phyloP scores from a whole-genome alignment of 2,329 filamentous ascomycete species.

The Fusarium hostae region DNA sequence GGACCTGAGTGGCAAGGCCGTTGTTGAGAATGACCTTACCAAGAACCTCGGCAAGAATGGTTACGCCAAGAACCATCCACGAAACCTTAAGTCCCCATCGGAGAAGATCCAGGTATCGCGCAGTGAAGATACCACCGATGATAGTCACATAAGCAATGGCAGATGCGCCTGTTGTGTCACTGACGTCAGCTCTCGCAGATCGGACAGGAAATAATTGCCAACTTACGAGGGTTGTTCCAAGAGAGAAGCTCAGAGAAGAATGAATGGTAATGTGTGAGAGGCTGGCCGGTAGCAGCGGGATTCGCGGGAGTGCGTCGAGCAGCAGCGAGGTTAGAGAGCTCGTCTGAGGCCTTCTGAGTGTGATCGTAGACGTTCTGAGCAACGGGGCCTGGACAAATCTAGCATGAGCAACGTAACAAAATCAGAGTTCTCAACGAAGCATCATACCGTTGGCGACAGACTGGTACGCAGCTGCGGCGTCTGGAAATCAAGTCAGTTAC shows the following conservation, averaged over 20 bases:
- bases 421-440: conserved; percentile 32
- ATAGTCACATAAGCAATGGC: conserved; percentile 71
- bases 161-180: conserved; percentile 63
- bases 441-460: conserved; percentile 59
- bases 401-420: conserved; percentile 25
- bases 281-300: conserved; percentile 69
- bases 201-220: background rate
- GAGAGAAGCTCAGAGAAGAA: conserved; percentile 76
- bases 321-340: conserved; percentile 68
- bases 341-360: conserved; percentile 63
- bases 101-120: conserved; percentile 73
- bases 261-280: conserved; percentile 76
- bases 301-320: conserved; percentile 65
- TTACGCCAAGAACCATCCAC: conserved; percentile 70
- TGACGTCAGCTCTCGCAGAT: conserved; percentile 27
- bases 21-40: conserved; percentile 71
- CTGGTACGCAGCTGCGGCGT: conserved; percentile 61
- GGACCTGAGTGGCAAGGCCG: conserved; percentile 72
- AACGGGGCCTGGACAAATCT: conserved; percentile 61
- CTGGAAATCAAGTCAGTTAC: conserved; percentile 52
- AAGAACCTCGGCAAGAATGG: conserved; percentile 68
- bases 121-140: conserved; percentile 69
- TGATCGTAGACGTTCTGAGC: conserved; percentile 69
- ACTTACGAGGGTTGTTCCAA: conserved; percentile 75
- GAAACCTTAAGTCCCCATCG: conserved; percentile 74